Evolutionary conservation across 257 asterid species (phyloP).

Genomic region (Verbena officinalis): DNA sequence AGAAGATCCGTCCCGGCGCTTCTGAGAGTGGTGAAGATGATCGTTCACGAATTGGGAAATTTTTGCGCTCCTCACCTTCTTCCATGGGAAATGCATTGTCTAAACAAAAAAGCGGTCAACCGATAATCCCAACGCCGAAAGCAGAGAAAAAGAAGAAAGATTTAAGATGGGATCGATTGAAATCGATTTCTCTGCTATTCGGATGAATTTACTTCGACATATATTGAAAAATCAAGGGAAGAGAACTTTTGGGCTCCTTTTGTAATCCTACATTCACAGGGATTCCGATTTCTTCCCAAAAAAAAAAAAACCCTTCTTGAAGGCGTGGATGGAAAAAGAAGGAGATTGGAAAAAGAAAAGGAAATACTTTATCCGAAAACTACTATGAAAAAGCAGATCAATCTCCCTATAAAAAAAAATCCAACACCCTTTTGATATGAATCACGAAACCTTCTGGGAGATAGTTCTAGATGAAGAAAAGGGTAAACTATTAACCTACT

Average conservation of each 20-base stretch:
- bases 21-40: slow-evolving; percentile 56
- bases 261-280: background rate
- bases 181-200: background rate
- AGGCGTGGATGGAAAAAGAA: background rate
- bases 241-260: background rate
- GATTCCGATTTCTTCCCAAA: slow-evolving; percentile 18
- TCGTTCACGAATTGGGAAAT: slow-evolving; percentile 65
- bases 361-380: background rate
- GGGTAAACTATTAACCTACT: background rate
- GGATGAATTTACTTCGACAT: background rate
- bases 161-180: background rate
- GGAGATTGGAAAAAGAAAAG: background rate
- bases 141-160: too few species aligned
- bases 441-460: slow-evolving; percentile 5
- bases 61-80: slow-evolving; percentile 53
- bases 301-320: slow-evolving; percentile 16
- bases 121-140: background rate
- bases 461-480: background rate
- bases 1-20: slow-evolving; percentile 63
- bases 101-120: background rate
- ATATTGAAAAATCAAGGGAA: background rate
- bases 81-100: slow-evolving; percentile 73
- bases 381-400: slow-evolving; percentile 3
- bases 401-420: background rate
- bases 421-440: background rate